These are phyloP conservation scores for Microcyclospora pomicola DNA, from an alignment of 2,329 filamentous ascomycete genomes.

Conservation along the genomic window DNA sequence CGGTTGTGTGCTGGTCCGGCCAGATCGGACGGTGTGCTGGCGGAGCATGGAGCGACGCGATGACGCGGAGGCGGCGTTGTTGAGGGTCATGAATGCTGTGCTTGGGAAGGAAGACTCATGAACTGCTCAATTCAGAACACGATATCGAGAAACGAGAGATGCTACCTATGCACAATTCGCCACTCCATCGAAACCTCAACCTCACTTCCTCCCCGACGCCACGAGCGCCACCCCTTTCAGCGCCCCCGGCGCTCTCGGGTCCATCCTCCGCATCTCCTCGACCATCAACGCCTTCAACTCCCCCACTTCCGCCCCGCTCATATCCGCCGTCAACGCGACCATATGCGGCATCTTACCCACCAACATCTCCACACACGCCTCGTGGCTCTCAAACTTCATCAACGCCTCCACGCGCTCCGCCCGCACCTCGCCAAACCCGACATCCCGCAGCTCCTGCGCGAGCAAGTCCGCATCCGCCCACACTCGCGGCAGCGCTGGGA, in stretches of 20 bases:
- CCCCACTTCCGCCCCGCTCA: conserved; percentile 12
- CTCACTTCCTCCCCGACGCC: conserved; percentile 16
- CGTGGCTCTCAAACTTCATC: conserved; percentile 13
- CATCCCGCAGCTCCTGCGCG: conserved; percentile 13
- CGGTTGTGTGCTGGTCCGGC: conserved; percentile 44
- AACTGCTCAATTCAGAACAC: neutral
- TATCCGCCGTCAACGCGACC: conserved; percentile 10
- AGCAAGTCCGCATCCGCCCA: conserved; percentile 13
- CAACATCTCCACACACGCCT: conserved; percentile 10
- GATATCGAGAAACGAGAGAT: neutral
- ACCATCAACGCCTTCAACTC: conserved; percentile 8
- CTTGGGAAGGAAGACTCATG: conserved; percentile 7
- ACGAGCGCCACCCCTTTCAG: conserved; percentile 15
- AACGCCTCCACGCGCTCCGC: conserved; percentile 11
- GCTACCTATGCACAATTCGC: neutral
- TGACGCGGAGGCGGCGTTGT: conserved; percentile 11
- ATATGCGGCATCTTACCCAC: conserved; percentile 14
- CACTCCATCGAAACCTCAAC: too few relatives aligned
- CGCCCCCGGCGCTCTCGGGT: conserved; percentile 13
- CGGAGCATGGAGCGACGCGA: conserved; percentile 20
- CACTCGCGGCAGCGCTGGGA: conserved; percentile 11
- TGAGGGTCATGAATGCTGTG: conserved; percentile 14
- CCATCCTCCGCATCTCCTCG: conserved; percentile 9
- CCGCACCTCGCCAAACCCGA: conserved; percentile 17
- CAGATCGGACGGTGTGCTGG: conserved; percentile 48